phyloP scores from a whole-genome alignment of 441 rosid species.

The Gossypium davidsonii region DNA sequence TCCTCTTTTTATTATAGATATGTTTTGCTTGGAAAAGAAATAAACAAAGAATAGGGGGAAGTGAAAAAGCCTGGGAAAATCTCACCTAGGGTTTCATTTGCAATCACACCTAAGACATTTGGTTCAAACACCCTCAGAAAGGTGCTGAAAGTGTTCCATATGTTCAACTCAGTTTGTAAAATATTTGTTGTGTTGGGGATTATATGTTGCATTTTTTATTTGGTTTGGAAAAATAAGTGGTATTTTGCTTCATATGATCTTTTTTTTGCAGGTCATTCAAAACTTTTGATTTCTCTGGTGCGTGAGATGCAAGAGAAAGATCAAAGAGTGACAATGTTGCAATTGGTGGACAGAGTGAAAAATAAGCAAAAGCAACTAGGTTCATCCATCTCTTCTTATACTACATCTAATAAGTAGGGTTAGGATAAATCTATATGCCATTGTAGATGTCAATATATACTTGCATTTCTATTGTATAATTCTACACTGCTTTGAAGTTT shows the following conservation, averaged over 20 bases:
- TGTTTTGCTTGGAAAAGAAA: not conserved
- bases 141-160: not conserved
- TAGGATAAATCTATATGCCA: not conserved
- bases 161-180: not conserved
- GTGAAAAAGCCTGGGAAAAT: not conserved
- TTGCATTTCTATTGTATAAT: constrained; percentile 5
- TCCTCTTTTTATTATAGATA: not conserved
- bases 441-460: not conserved
- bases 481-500: not conserved
- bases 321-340: constrained; percentile 80
- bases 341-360: constrained; percentile 83
- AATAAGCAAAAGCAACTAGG: constrained; percentile 70
- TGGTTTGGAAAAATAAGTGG: not conserved
- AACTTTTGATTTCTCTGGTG: constrained; percentile 62
- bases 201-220: not conserved
- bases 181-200: not conserved
- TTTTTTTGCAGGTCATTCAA: constrained; percentile 53
- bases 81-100: not conserved
- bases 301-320: constrained; percentile 65
- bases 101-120: not conserved
- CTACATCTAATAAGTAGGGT: not conserved
- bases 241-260: not conserved
- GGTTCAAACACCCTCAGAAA: too few relatives aligned
- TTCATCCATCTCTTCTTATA: constrained; percentile 20
- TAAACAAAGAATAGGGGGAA: not conserved